These are phyloP conservation scores for Hericium rajendrae DNA, from an alignment of 768 basidiomycete genomes.

Conservation along the genomic window DNA sequence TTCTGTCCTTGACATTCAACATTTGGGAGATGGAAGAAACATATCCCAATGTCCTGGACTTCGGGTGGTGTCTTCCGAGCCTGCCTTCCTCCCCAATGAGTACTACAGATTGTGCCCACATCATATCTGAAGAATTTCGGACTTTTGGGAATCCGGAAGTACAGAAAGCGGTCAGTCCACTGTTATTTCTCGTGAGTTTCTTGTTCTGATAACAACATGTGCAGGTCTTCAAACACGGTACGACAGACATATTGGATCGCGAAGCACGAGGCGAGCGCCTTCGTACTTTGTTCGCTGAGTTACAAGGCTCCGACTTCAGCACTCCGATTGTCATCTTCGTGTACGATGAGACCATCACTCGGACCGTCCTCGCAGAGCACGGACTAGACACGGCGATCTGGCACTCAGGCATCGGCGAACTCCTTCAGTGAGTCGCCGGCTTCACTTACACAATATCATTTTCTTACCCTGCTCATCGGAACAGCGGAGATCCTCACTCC, in stretches of 20 bases:
- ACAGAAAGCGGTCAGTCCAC: not conserved
- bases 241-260: constrained; percentile 5
- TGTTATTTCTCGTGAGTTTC: not conserved
- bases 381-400: not conserved
- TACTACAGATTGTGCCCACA: constrained; percentile 2
- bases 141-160: constrained; percentile 4
- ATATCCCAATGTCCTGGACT: constrained; percentile 6
- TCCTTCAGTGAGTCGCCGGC: constrained; percentile 6
- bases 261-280: not conserved
- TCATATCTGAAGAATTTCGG: constrained; percentile 4
- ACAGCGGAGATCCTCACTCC: not conserved
- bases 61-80: constrained; percentile 9
- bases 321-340: not conserved
- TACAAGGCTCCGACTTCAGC: not conserved
- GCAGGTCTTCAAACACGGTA: not conserved
- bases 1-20: constrained; percentile 10
- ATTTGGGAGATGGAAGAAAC: constrained; percentile 7
- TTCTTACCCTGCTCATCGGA: too few relatives aligned
- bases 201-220: not conserved
- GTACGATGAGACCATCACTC: not conserved
- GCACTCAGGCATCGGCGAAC: constrained; percentile 1
- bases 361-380: not conserved
- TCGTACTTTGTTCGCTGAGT: not conserved
- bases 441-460: not conserved
- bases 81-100: not conserved